phyloP scores from a whole-genome alignment of 129 eudicot species.

The Dittrichia graveolens region DNA sequence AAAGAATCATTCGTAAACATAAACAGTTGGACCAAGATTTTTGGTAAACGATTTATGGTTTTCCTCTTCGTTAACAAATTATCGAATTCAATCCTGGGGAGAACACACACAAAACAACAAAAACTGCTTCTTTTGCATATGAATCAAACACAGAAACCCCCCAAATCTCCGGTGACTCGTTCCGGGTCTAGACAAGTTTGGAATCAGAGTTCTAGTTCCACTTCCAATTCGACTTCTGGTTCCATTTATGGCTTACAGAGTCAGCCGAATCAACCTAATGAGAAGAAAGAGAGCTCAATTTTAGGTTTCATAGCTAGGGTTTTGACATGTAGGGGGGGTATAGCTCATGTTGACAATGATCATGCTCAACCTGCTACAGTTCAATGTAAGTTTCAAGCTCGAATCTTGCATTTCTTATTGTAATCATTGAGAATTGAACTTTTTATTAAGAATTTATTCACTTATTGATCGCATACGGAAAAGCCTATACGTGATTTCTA shows the following conservation, averaged over 20 bases:
- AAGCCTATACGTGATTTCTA: neutral
- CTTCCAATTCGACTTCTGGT: conserved; percentile 24
- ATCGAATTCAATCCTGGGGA: neutral
- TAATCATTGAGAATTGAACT: neutral
- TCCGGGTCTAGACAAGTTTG: conserved; percentile 43
- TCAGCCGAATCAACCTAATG: conserved; percentile 9
- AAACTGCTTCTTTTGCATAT: conserved; percentile 26
- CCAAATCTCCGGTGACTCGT: conserved; percentile 38
- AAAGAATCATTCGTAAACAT: conserved; percentile 32
- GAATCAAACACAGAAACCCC: conserved; percentile 47
- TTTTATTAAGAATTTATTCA: neutral
- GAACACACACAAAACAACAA: conserved; percentile 1
- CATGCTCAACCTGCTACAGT: conserved; percentile 9
- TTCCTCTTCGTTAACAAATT: neutral
- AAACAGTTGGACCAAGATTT: conserved; percentile 1
- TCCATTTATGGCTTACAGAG: conserved; percentile 15
- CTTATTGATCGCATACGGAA: neutral
- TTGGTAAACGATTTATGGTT: conserved; percentile 7
- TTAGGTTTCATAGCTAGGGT: conserved; percentile 27
- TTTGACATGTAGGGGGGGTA: conserved; percentile 29
- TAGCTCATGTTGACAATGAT: conserved; percentile 13
- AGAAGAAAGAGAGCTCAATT: conserved; percentile 25
- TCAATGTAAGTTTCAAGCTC: conserved; percentile 29
- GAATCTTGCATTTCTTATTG: neutral
- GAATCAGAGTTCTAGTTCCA: conserved; percentile 35